Evolutionary conservation across 2,329 filamentous ascomycete species (phyloP), one percentile per base, ranked within the genome.

Genomic region (Botrytis porri): DNA sequence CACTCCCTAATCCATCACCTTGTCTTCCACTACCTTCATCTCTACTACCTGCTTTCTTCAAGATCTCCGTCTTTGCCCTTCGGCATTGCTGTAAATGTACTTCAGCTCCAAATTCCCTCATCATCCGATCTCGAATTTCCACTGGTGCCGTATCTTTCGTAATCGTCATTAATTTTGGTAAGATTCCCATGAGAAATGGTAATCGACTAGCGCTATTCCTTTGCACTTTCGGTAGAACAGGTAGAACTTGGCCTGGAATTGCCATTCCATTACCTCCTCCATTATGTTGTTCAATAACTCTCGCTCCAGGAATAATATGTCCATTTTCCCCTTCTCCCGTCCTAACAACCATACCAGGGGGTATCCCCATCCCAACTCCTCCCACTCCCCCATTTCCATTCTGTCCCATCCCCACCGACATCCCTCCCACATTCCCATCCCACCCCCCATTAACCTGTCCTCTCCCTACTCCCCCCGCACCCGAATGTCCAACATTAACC

Each of bases 161-260:
- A 74, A 91, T 84, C 74, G 81, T 84, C 85, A 90, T 88, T 79
- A 89, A 85, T 70, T 88, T 85, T 25, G 88, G 87, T 9, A 91
- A 83, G 70, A 86, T 86, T 74, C 90, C 88, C 78, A 88, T 84
- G 4, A 91, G 83, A 79, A 90, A 91, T 62, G 83, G 83, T 45
- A 91, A 61, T 70, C 79, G 74, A 48, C 71, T 75, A 39, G 80
- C 80, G 25, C 75, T 77, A 75, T 80, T 81, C 66, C 79, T 76
- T 70, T 80, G 79, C 0, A 80, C 79, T 69, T 80, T 80, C 4
- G 79, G 79, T 14, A 80, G 48, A 20, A 80, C 77, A 29, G 79
- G 79, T 20, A 78, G 48, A 29, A 57, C 72, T 41, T 51, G 61
- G n/a, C 60, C 65, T 43, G 66, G 72, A 71, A 66, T 63, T 37